Evolutionary conservation across 345 rosid species (phyloP), one percentile per base, ranked within the genome.

Genomic region (Punica granatum): DNA sequence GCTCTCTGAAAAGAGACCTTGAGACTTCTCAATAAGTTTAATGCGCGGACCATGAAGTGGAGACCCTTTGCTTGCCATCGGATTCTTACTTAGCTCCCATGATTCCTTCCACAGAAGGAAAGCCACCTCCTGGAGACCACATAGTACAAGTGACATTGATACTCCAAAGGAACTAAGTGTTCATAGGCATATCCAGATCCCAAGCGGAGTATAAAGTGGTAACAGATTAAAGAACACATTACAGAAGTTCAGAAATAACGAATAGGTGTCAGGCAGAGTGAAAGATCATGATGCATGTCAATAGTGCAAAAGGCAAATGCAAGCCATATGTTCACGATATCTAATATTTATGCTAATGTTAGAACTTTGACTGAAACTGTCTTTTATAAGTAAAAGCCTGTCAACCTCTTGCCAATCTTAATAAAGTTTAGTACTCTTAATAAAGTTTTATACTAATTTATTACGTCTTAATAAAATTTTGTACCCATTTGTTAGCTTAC

Each of bases 21-120:
- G 92, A 48, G 97, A 86, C 72, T 89, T 89, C 72, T 94, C 97
- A 67, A 89, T 83, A 48, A 84, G 84, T 74, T 91, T 94, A 75
- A 91, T 88, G 41, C 99, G 99, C n/a, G 99, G 99, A 62, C 95
- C 95, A 54, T 93, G 97, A 53, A 93, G 81, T 12, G 97, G 85
- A 72, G 97, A 89, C 72, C 99, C 99, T 80, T 82, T 94, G 77
- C 96, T 94, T 69, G 95, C 96, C 97, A 94, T 89, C 56, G 99
- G 95, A 77, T 86, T 94, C 73, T 84, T 89, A 61, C 90, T 97
- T 49, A 86, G 69, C 72, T 86, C 96, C 97, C 95, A 94, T 60
- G 97, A 94, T 70, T 94, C 97, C 76, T 85, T 94, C 99, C 99
- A 94, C 33, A 94, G 69, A 76, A 94, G 95, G 75, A 85, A 86